Conservation (phyloP, 2,329 filamentous ascomycete species). For the Zymoseptoria pseudotritici region DNA sequence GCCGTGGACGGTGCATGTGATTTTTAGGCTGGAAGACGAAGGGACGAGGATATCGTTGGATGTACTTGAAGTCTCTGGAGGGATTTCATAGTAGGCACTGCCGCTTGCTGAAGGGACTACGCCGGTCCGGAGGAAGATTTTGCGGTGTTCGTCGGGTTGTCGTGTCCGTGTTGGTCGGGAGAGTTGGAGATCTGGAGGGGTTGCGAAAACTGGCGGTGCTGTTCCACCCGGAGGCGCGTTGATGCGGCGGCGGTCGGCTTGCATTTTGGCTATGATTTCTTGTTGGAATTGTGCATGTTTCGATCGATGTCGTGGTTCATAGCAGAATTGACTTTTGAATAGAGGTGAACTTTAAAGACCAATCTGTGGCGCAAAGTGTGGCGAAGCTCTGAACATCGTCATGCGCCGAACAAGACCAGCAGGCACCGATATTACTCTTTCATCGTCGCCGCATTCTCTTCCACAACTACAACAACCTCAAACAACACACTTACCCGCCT, state of each 20-base stretch:
- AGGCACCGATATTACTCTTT: constrained; percentile 3
- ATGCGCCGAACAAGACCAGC: not conserved
- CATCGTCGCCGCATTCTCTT: not conserved
- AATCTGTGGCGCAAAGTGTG: constrained; percentile 4
- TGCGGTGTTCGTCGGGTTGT: constrained; percentile 64
- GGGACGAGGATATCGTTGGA: constrained; percentile 45
- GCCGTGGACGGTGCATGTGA: constrained; percentile 88
- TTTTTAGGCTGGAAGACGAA: constrained; percentile 66
- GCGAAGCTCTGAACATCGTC: not conserved
- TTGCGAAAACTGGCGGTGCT: constrained; percentile 61
- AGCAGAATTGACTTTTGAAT: not conserved
- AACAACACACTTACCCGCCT: not conserved
- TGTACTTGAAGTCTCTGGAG: constrained; percentile 34
- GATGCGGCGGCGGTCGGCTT: constrained; percentile 76
- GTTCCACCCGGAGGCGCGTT: constrained; percentile 81
- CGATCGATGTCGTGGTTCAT: constrained; percentile 7
- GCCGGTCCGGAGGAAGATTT: constrained; percentile 86
- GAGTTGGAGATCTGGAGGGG: constrained; percentile 40
- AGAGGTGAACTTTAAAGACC: not conserved
- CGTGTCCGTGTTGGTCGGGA: constrained; percentile 50
- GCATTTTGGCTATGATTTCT: constrained; percentile 14
- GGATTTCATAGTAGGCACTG: constrained; percentile 71
- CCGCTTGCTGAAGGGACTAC: constrained; percentile 89
- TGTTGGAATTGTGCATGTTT: constrained; percentile 5
- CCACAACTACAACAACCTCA: not conserved